phyloP scores from a whole-genome alignment of 768 basidiomycete species.

The Auricularia sp. region DNA sequence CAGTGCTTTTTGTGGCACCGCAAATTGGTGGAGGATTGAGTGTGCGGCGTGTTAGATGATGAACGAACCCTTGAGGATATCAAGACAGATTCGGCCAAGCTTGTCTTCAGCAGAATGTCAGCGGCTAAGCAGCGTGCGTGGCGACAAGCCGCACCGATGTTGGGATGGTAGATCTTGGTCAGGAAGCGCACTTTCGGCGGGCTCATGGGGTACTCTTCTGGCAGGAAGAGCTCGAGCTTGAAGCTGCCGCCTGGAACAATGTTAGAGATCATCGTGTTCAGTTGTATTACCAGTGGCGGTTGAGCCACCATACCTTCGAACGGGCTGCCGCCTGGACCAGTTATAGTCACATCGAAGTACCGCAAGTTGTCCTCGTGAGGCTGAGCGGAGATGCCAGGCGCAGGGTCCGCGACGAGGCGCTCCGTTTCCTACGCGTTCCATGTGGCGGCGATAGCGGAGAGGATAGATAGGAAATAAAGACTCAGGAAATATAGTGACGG shows the following conservation, averaged over 20 bases:
- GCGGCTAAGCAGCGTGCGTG: neutral
- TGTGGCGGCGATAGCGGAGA: constrained; percentile 8
- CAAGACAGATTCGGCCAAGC: constrained; percentile 94
- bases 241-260: constrained; percentile 68
- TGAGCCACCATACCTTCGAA: constrained; percentile 58
- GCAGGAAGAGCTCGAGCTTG: constrained; percentile 93
- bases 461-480: constrained; percentile 6
- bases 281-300: constrained; percentile 8
- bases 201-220: constrained; percentile 99
- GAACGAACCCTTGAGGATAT: constrained; percentile 84
- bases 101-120: constrained; percentile 53
- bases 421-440: constrained; percentile 77
- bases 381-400: constrained; percentile 89
- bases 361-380: constrained; percentile 97
- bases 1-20: too few relatives aligned
- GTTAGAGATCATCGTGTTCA: too few relatives aligned
- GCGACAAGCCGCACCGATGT: constrained; percentile 66
- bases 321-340: constrained; percentile 90
- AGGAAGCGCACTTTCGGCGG: constrained; percentile 97
- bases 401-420: constrained; percentile 89
- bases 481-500: constrained; percentile 2
- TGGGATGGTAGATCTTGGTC: constrained; percentile 98
- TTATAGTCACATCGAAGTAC: constrained; percentile 96
- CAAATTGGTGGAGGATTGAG: too few relatives aligned
- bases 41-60: neutral